Percentiles rank a stretch among this genome's conserved stretches.
These are phyloP conservation scores for Penicillium lagena DNA, from an alignment of 495 filamentous ascomycete species.

Conservation along the genomic window DNA sequence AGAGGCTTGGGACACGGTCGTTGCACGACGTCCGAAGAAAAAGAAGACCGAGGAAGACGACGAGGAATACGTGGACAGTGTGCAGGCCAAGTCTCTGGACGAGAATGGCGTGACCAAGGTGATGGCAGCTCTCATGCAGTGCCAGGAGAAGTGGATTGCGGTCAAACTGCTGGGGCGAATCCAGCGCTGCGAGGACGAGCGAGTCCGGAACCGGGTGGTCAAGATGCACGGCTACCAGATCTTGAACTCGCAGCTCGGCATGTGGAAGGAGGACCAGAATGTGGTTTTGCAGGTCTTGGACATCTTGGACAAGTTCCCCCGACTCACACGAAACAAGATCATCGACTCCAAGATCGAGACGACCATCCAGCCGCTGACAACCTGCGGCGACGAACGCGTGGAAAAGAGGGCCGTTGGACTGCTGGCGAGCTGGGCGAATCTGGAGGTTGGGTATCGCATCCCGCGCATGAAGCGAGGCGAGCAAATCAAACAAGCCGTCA, in stretches of 20 bases:
- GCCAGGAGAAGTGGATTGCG: conserved; percentile 98
- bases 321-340: conserved; percentile 95
- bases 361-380: conserved; percentile 64
- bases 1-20: conserved; percentile 84
- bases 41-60: conserved; percentile 94
- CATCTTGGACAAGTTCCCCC: conserved; percentile 82
- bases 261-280: conserved; percentile 83
- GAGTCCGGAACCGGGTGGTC: conserved; percentile 80
- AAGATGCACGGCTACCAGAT: conserved; percentile 97
- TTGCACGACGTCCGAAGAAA: conserved; percentile 82
- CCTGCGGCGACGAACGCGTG: conserved; percentile 67
- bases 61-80: conserved; percentile 91
- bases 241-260: conserved; percentile 73
- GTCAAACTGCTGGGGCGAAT: conserved; percentile 90
- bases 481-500: conserved; percentile 38
- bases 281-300: conserved; percentile 84
- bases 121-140: conserved; percentile 98
- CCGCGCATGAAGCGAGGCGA: conserved; percentile 71
- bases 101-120: conserved; percentile 92
- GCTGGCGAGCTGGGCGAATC: conserved; percentile 77
- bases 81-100: conserved; percentile 76
- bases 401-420: conserved; percentile 62
- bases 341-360: conserved; percentile 92
- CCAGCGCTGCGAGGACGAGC: conserved; percentile 83
- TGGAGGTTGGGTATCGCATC: conserved; percentile 93